Evolutionary conservation across 495 filamentous ascomycete species (phyloP).

Genomic region (Halenospora varia): DNA sequence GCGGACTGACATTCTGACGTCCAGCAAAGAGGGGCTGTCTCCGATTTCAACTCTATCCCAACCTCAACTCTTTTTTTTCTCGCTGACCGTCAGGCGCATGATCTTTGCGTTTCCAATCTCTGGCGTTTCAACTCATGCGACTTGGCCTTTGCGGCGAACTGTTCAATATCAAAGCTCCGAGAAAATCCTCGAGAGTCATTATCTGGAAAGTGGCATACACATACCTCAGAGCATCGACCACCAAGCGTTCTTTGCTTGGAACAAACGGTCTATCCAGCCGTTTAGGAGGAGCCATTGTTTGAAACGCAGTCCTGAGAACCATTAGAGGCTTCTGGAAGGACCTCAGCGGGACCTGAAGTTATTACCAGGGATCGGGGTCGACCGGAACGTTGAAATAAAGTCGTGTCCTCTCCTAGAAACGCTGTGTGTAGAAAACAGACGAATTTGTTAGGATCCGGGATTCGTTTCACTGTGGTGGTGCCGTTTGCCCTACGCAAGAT

Average conservation of each 20-base stretch:
- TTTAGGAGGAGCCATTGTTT: constrained; percentile 1
- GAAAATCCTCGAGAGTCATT: not conserved
- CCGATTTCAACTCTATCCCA: constrained; percentile 18
- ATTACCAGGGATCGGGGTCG: not conserved
- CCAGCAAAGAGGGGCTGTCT: constrained; percentile 1
- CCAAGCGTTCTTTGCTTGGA: constrained; percentile 1
- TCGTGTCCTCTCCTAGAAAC: not conserved
- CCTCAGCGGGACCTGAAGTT: not conserved
- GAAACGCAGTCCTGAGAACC: not conserved
- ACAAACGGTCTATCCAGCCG: constrained; percentile 10
- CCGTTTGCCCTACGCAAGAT: constrained; percentile 11
- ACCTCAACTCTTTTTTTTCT: constrained; percentile 14
- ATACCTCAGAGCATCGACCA: constrained; percentile 2
- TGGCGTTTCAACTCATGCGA: constrained; percentile 15
- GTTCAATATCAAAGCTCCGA: not conserved
- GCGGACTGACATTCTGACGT: constrained; percentile 3
- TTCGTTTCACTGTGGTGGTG: constrained; percentile 6
- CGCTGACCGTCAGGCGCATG: constrained; percentile 10
- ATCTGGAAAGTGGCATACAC: not conserved
- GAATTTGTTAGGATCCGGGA: not conserved
- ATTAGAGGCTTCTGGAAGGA: constrained; percentile 10
- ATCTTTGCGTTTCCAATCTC: not conserved
- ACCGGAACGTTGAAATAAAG: constrained; percentile 13
- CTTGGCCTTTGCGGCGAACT: constrained; percentile 8
- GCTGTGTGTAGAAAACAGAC: not conserved